A percentile compares a stretch with the other conserved stretches of the same genome.
Conservation (phyloP, 148 eudicot genomes). For the Spergularia bocconei region DNA sequence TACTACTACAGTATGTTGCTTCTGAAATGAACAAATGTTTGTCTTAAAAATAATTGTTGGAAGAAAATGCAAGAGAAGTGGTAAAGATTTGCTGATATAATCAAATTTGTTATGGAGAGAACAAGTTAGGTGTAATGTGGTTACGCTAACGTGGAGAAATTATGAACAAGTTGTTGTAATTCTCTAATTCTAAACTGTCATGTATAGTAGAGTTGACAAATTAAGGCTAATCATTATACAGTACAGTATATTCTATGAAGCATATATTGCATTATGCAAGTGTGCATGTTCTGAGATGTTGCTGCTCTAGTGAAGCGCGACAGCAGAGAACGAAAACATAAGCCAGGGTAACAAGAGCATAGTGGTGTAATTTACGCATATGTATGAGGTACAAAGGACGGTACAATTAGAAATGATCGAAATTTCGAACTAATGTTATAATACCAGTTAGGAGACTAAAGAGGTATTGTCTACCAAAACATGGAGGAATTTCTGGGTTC, state of each 20-base stretch:
- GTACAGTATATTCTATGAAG: neutral
- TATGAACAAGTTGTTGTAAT: neutral
- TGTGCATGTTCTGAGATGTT: conserved; percentile 6
- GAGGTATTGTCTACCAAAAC: too few species aligned
- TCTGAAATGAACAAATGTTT: neutral
- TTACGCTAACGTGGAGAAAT: neutral
- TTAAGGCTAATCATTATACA: neutral
- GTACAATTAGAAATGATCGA: too few species aligned
- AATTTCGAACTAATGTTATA: too few species aligned
- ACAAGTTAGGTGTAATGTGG: conserved; percentile 7
- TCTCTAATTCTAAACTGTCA: neutral
- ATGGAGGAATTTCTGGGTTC: too few species aligned
- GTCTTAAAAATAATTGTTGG: neutral
- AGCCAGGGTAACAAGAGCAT: neutral
- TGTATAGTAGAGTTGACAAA: too few species aligned
- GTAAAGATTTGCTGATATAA: conserved; percentile 9
- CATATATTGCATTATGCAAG: too few species aligned
- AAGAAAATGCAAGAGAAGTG: conserved; percentile 4
- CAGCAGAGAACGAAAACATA: neutral
- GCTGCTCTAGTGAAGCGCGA: neutral
- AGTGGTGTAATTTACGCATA: neutral
- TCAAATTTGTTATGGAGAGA: neutral
- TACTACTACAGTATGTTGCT: too few species aligned
- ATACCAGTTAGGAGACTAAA: too few species aligned
- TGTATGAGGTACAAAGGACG: too few species aligned